These are phyloP conservation scores for Niebla homalea DNA, from an alignment of 495 filamentous ascomycete genomes.

Conservation along the genomic window DNA sequence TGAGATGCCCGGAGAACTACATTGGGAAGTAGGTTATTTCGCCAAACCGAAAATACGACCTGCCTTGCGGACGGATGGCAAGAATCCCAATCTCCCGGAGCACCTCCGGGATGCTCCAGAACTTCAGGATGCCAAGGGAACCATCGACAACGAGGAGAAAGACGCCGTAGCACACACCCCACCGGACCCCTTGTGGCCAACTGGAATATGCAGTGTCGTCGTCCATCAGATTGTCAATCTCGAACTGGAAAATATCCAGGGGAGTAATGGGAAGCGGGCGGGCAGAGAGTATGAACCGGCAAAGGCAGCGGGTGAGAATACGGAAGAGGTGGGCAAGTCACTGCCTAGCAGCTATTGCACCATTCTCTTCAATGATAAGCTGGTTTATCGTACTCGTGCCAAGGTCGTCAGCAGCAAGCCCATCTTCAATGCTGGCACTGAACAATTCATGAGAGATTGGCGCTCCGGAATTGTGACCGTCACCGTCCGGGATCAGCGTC, in stretches of 20 bases:
- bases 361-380: constrained; percentile 74
- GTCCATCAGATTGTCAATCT: constrained; percentile 93
- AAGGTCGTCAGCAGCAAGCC: constrained; percentile 89
- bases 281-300: constrained; percentile 84
- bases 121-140: constrained; percentile 80
- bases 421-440: constrained; percentile 92
- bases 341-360: constrained; percentile 87
- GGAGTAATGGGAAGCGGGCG: constrained; percentile 50
- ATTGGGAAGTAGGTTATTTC: constrained; percentile 95
- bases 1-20: constrained; percentile 81
- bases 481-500: constrained; percentile 72
- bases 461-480: constrained; percentile 72
- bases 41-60: constrained; percentile 73
- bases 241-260: constrained; percentile 69
- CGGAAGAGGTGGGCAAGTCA: constrained; percentile 62
- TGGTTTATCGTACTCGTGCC: constrained; percentile 81
- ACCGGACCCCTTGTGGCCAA: constrained; percentile 88
- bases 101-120: constrained; percentile 57
- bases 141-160: constrained; percentile 59
- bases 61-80: constrained; percentile 74
- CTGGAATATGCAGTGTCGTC: constrained; percentile 67
- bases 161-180: constrained; percentile 81
- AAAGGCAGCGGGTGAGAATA: constrained; percentile 68
- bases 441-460: constrained; percentile 93
- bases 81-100: constrained; percentile 60